phyloP scores from a whole-genome alignment of 495 filamentous ascomycete species.

The Penicillium desertorum region DNA sequence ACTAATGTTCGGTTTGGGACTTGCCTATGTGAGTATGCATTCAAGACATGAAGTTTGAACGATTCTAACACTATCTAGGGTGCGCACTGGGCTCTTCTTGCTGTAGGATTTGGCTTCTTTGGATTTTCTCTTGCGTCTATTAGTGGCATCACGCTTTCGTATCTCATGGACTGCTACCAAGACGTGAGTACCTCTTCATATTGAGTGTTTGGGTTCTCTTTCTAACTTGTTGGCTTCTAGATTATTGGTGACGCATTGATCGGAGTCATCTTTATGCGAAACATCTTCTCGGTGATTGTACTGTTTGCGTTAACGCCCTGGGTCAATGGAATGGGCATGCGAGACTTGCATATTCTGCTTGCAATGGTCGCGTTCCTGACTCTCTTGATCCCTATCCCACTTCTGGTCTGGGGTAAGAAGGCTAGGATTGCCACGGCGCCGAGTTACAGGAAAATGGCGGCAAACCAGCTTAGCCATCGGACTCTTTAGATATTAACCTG shows the following conservation, averaged over 20 bases:
- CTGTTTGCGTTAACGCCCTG: slow-evolving; percentile 39
- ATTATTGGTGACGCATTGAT: slow-evolving; percentile 38
- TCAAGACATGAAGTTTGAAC: neutral
- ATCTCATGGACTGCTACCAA: slow-evolving; percentile 38
- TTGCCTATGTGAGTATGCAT: slow-evolving; percentile 25
- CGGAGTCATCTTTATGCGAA: slow-evolving; percentile 35
- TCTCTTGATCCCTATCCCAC: slow-evolving; percentile 23
- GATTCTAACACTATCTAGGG: slow-evolving; percentile 20
- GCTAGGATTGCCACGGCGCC: slow-evolving; percentile 20
- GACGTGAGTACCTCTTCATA: slow-evolving; percentile 24
- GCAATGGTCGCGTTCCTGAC: slow-evolving; percentile 21
- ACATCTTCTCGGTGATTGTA: slow-evolving; percentile 33
- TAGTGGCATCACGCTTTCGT: slow-evolving; percentile 31
- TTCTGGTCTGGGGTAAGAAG: slow-evolving; percentile 30
- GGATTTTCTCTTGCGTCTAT: slow-evolving; percentile 27
- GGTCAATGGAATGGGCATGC: slow-evolving; percentile 37
- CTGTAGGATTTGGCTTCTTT: slow-evolving; percentile 33
- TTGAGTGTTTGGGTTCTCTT: neutral
- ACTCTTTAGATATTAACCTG: slow-evolving; percentile 12
- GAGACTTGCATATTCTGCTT: slow-evolving; percentile 29
- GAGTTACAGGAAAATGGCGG: slow-evolving; percentile 24
- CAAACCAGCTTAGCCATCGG: slow-evolving; percentile 24
- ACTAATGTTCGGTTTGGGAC: slow-evolving; percentile 38
- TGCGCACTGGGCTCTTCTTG: slow-evolving; percentile 28
- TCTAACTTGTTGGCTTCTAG: slow-evolving; percentile 9